These are phyloP conservation scores for Sherardia arvensis DNA, from an alignment of 257 asterid species.

Conservation along the genomic window DNA sequence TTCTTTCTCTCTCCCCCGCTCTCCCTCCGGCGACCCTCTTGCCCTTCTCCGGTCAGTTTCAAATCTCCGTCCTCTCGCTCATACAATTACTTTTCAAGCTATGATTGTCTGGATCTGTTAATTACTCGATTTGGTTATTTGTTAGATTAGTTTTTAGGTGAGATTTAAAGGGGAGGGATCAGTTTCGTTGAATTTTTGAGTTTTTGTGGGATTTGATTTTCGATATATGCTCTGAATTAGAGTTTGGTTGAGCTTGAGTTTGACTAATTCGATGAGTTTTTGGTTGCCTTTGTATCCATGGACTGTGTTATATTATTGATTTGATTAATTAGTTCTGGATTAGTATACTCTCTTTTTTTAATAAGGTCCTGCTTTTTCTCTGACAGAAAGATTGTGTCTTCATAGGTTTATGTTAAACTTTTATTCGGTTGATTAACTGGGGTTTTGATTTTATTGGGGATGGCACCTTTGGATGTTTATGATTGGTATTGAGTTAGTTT, in stretches of 20 bases:
- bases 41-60: conserved; percentile 9
- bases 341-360: neutral
- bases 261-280: neutral
- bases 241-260: neutral
- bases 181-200: neutral
- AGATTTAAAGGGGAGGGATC: neutral
- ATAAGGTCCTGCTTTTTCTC: neutral
- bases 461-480: neutral
- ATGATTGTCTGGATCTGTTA: neutral
- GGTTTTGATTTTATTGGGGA: neutral
- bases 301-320: neutral
- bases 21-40: conserved; percentile 2
- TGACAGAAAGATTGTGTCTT: neutral
- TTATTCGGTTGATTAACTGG: neutral
- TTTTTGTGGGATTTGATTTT: conserved; percentile 1
- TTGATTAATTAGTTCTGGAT: neutral
- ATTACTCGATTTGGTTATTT: neutral
- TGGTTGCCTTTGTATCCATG: neutral
- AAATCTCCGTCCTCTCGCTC: neutral
- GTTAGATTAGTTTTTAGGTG: neutral
- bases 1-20: neutral
- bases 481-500: neutral
- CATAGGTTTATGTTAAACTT: neutral
- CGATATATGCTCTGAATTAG: neutral
- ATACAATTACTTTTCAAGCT: neutral